Evolutionary conservation across 139 green algal species (phyloP).

Genomic region (Coccomyxa sp.): DNA sequence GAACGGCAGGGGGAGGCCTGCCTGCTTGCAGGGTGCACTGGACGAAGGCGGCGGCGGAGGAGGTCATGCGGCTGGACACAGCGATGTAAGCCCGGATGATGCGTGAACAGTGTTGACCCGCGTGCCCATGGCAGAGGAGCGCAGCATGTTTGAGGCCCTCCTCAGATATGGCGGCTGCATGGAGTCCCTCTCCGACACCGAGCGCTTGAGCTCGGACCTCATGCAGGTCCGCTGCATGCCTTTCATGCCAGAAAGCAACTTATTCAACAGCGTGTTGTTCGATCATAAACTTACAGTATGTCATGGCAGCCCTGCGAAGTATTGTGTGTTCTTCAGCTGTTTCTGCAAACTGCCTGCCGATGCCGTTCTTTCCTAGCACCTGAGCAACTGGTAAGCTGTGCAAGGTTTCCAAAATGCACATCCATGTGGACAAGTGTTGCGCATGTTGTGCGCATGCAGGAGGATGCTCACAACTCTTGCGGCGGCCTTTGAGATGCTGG

Average conservation of each 20-base stretch:
- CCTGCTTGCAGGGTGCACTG: slow-evolving; percentile 20
- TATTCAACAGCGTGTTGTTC: neutral
- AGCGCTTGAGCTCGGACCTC: slow-evolving; percentile 35
- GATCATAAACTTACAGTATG: neutral
- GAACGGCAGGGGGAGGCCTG: neutral
- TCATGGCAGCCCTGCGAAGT: neutral
- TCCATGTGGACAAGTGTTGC: neutral
- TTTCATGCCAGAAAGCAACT: neutral
- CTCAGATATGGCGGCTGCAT: slow-evolving; percentile 3
- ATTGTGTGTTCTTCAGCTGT: neutral
- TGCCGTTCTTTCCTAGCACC: neutral
- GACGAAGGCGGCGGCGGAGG: slow-evolving; percentile 12
- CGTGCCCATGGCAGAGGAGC: slow-evolving; percentile 30
- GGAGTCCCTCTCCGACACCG: slow-evolving; percentile 19
- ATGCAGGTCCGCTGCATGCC: slow-evolving; percentile 13
- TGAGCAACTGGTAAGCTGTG: neutral
- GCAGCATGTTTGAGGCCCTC: slow-evolving; percentile 25
- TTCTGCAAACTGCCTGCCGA: neutral
- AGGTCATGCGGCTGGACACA: slow-evolving; percentile 16
- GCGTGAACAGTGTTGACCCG: slow-evolving; percentile 27
- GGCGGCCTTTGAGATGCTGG: slow-evolving; percentile 16
- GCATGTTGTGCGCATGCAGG: slow-evolving; percentile 25
- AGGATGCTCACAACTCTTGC: slow-evolving; percentile 26
- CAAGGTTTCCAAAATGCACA: neutral
- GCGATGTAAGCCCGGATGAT: slow-evolving; percentile 18